These are phyloP conservation scores for Pterocarpus macrocarpus DNA, from an alignment of 306 rosid species.

Conservation along the genomic window DNA sequence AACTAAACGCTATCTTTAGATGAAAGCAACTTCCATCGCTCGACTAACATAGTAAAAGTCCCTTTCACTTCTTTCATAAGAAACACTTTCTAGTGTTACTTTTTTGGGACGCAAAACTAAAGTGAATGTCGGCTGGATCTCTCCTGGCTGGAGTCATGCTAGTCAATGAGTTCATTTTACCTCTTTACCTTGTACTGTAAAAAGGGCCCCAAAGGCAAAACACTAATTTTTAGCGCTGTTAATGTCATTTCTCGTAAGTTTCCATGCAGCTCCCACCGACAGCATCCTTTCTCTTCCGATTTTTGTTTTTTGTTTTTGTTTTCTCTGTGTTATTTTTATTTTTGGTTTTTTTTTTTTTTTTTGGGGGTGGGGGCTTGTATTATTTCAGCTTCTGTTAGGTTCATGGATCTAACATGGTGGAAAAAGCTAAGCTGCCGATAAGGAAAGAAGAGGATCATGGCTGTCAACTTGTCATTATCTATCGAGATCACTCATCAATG, in stretches of 20 bases:
- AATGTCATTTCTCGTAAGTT: not conserved
- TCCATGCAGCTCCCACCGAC: not conserved
- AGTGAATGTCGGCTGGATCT: slow-evolving; percentile 1
- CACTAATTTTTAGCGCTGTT: not conserved
- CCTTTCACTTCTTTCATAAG: slow-evolving; percentile 47
- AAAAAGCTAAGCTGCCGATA: slow-evolving; percentile 30
- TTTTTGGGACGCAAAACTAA: slow-evolving; percentile 15
- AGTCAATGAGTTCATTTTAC: not conserved
- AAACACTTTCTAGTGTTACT: slow-evolving; percentile 35
- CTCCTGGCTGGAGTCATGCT: not conserved
- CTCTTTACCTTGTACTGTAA: not conserved
- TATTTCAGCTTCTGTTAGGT: not conserved
- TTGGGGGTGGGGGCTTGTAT: no score
- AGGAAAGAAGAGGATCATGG: slow-evolving; percentile 33
- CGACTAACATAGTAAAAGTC: slow-evolving; percentile 42
- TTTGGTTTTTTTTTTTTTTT: no score
- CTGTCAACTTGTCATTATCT: slow-evolving; percentile 48
- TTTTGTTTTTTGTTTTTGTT: no score
- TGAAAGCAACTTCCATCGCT: slow-evolving; percentile 33
- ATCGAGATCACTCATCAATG: slow-evolving; percentile 36
- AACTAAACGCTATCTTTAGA: slow-evolving; percentile 35
- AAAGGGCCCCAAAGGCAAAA: not conserved
- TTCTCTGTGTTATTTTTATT: no score
- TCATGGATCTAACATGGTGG: not conserved
- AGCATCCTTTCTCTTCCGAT: not conserved